Evolutionary conservation across 1,284 basidiomycete genomes (phyloP).

Genomic region (Mrakiaceae sp.): DNA sequence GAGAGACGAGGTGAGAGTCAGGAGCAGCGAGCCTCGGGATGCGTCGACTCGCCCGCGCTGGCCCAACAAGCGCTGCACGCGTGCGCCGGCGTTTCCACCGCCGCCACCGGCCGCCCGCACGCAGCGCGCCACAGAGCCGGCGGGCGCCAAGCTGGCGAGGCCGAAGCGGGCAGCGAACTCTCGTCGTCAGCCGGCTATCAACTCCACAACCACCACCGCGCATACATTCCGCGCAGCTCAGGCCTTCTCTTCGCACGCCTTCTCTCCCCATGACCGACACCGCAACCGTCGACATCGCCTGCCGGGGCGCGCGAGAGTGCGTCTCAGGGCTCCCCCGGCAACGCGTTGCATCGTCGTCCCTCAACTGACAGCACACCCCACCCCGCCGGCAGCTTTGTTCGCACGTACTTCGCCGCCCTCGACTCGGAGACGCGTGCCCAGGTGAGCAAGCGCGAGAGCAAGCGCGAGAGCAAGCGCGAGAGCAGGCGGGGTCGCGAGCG

Average conservation of each 20-base stretch:
- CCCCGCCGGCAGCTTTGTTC: conserved; percentile 7
- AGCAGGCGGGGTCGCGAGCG: too few species aligned
- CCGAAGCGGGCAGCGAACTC: too few species aligned
- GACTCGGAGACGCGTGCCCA: conserved; percentile 8
- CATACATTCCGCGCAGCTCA: not conserved
- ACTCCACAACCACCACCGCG: too few species aligned
- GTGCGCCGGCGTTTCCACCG: too few species aligned
- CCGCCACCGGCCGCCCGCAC: too few species aligned
- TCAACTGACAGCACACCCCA: not conserved
- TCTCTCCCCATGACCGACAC: conserved; percentile 8
- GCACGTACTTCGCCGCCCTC: conserved; percentile 12
- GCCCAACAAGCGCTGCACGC: too few species aligned
- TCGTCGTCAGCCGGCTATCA: too few species aligned
- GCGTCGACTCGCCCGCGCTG: too few species aligned
- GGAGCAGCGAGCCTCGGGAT: too few species aligned
- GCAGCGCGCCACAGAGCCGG: too few species aligned
- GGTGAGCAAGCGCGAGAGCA: not conserved
- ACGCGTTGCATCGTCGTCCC: not conserved
- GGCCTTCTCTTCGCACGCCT: not conserved
- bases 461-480: not conserved
- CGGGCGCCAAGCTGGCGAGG: too few species aligned
- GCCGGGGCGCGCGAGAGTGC: conserved; percentile 16
- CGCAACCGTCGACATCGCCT: conserved; percentile 14
- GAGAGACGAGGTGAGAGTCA: too few species aligned
- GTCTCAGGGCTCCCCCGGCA: not conserved